Evolutionary conservation across 1,139 yeast genomes (phyloP), one percentile per base, ranked within the genome.

Genomic region (Kluyveromyces marxianus): DNA sequence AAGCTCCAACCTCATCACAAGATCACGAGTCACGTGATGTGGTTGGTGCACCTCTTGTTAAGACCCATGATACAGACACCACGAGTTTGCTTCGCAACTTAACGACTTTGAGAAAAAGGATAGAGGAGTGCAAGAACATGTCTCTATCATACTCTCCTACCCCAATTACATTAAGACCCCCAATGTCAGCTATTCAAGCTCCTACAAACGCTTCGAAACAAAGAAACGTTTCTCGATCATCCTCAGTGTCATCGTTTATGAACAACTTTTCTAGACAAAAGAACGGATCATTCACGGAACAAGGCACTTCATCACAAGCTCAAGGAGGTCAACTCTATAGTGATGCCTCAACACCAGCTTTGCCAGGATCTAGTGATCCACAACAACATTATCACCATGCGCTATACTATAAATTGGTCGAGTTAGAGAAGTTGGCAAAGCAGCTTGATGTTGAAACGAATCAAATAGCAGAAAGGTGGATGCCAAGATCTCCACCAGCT

Each of bases 331-430:
- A 14, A 14, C 21, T 1, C 21, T 14, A 14, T 14, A 14, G 21
- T 14, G 21, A 14, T 14, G 21, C 21, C 21, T 14, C 21, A 14
- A 14, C 21, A 14, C 21, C 21, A 14, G 28, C 26, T 32, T 25
- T 41, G 4, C n/a, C 8, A 3, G 5, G 26, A 31, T 32, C 42
- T 25, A 7, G 4, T 6, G 40, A 27, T 29, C 21, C 14, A 7
- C 34, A 42, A 7, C 33, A 27, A 4, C 45, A 42, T 5, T 36
- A 41, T 8, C 48, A 50, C 25, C 62, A 60, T 45, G 55, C 51
- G 8, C 46, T 62, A 32, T 58, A 58, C 44, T 49, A 48, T 37
- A 54, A 50, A 39, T 41, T 62, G 34, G 42, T 49, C 2, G 60
- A 59, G 31, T 41, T 62, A 35, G 64, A 62, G 39, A 38, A 35